Percentiles rank a stretch among this genome's conserved stretches.
Conservation (phyloP, 2,329 filamentous ascomycete species). For the Tolypocladium album region DNA sequence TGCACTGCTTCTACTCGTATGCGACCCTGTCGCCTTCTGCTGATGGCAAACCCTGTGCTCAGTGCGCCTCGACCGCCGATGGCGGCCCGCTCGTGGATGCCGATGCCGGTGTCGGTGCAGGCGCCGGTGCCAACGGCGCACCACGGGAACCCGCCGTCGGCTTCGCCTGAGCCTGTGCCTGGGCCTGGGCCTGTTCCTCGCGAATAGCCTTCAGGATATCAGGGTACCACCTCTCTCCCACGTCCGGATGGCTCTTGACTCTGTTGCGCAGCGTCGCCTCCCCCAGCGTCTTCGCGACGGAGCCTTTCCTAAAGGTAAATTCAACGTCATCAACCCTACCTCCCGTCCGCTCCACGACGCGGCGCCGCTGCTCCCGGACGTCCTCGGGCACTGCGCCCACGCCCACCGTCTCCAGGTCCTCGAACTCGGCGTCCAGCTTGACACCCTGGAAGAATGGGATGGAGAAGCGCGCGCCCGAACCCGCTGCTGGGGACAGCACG, state of each 20-base stretch:
- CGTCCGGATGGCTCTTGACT: conserved; percentile 79
- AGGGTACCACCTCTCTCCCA: conserved; percentile 72
- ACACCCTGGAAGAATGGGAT: conserved; percentile 88
- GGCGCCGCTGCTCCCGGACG: conserved; percentile 50
- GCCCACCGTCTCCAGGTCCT: conserved; percentile 56
- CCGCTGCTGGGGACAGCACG: conserved; percentile 62
- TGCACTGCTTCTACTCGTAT: background rate
- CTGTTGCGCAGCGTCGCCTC: conserved; percentile 79
- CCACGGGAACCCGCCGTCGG: conserved; percentile 17
- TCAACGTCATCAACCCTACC: conserved; percentile 65
- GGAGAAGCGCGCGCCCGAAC: conserved; percentile 62
- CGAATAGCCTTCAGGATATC: conserved; percentile 48
- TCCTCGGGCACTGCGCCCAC: conserved; percentile 48
- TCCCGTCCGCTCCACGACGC: conserved; percentile 44
- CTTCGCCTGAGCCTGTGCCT: conserved; percentile 37
- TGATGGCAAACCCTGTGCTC: background rate
- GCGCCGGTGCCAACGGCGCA: conserved; percentile 1
- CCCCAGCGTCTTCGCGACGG: conserved; percentile 56
- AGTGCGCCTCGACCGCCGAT: conserved; percentile 21
- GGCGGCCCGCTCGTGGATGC: conserved; percentile 8
- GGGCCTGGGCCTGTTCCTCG: conserved; percentile 40
- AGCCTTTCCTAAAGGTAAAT: conserved; percentile 70
- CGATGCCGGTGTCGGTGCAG: background rate
- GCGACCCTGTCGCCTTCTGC: background rate
- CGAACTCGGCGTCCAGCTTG: conserved; percentile 67